Evolutionary conservation across 2,329 filamentous ascomycete genomes (phyloP).

Genomic region (Magnaporthiopsis rhizophila): DNA sequence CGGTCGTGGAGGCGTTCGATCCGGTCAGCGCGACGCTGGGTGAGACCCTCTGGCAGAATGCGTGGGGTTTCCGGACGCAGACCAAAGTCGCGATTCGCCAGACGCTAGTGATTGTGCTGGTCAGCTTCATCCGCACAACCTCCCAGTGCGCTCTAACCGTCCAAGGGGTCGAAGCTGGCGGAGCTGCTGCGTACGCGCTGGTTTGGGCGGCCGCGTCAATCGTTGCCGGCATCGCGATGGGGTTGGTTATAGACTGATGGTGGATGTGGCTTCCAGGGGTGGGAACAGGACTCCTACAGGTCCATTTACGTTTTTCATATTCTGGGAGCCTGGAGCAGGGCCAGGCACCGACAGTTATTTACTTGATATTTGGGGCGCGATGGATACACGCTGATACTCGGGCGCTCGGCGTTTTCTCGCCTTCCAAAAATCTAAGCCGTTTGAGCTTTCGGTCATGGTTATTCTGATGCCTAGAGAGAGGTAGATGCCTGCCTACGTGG

Average conservation of each 20-base stretch:
- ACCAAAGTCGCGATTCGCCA: conserved; percentile 57
- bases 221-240: conserved; percentile 49
- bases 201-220: conserved; percentile 65
- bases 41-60: conserved; percentile 64
- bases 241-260: conserved; percentile 29
- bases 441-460: neutral
- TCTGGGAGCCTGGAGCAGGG: neutral
- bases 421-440: neutral
- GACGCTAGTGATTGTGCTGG: conserved; percentile 49
- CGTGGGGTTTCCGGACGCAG: conserved; percentile 60
- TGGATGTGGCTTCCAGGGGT: neutral
- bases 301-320: neutral
- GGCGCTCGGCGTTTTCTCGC: neutral
- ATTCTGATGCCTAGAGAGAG: neutral
- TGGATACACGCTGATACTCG: neutral
- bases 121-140: conserved; percentile 52
- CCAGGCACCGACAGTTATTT: neutral
- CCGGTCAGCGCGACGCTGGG: conserved; percentile 55
- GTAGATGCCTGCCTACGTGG: neutral
- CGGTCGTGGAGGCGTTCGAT: conserved; percentile 48
- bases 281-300: neutral
- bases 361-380: neutral
- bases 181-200: conserved; percentile 63
- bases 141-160: conserved; percentile 60
- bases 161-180: conserved; percentile 59